Evolutionary conservation across 164 flowering plant species (phyloP), one percentile per base, ranked within the genome.

Genomic region (Vitis labrusca): DNA sequence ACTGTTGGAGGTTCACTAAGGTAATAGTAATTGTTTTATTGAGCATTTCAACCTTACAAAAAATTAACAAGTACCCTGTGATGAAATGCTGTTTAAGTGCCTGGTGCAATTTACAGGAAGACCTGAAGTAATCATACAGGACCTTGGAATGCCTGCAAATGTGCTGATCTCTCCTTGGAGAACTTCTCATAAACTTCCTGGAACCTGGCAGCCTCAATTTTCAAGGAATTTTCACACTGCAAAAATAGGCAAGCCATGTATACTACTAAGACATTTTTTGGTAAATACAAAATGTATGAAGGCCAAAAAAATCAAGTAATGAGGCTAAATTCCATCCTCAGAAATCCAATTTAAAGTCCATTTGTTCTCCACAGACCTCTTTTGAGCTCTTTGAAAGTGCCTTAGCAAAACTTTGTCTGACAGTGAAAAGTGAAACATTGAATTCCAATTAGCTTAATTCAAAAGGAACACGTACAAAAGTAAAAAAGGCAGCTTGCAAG

Each of bases 341-440:
- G 27, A 23, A 23, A 23, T 23, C 27, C 27, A 23, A 1, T 1
- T 23, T 23, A 23, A 48, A 48, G 7, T 50, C 48, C 56, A n/a
- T 37, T 19, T 60, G 65, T 55, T 32, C 52, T 61, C 58, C 12
- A 54, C 74, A 67, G 10, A 91, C 98, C 97, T 94, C 98, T 76
- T 92, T 94, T 47, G 97, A 86, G 79, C 89, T 92, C 84, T 92
- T 94, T 30, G 88, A 84, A 48, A 94, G 88, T 66, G 89, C 78
- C 82, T 89, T 94, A 6, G 85, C 85, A 78, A 92, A 88, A 74
- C 51, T 78, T 77, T 89, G 98, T 75, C 97, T 94, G 89, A 55
- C 16, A 77, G 44, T 44, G 1, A 65, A 69, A 1, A 12, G 13
- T 30, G 5, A 48, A 23, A 30, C 13, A 49, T 66, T 37, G 7